Conservation (phyloP, 345 rosid genomes). For the Salix exigua region DNA sequence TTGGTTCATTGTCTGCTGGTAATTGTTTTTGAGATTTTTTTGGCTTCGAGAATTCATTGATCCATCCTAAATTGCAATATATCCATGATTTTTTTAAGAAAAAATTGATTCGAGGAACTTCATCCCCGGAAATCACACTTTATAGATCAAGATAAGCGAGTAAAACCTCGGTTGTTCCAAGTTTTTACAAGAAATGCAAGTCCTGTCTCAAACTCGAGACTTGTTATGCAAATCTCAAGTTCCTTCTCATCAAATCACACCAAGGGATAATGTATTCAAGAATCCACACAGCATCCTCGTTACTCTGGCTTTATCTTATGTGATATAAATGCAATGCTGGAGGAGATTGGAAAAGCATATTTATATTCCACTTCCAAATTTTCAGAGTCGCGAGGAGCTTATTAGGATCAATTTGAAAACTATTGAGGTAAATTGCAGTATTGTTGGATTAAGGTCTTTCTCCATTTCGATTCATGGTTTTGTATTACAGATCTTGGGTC, state of each 20-base stretch:
- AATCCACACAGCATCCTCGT: neutral
- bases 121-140: too few relatives aligned
- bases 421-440: slow-evolving; percentile 62
- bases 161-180: too few relatives aligned
- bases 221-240: too few relatives aligned
- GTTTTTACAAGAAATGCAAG: too few relatives aligned
- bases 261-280: neutral
- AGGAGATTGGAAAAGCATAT: slow-evolving; percentile 97
- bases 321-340: slow-evolving; percentile 47
- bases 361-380: slow-evolving; percentile 94
- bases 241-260: too few relatives aligned
- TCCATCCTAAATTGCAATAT: too few relatives aligned
- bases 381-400: slow-evolving; percentile 95
- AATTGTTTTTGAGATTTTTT: neutral
- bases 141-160: fast-evolving
- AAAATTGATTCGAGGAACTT: too few relatives aligned
- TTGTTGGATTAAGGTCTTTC: neutral
- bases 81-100: too few relatives aligned
- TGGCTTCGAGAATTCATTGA: neutral
- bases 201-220: too few relatives aligned
- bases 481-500: neutral
- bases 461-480: neutral
- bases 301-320: neutral
- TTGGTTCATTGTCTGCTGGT: slow-evolving; percentile 20
- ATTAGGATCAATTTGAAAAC: slow-evolving; percentile 91